Evolutionary conservation across 805 yeast genomes (phyloP), one percentile per base, ranked within the genome.

Genomic region (Peterozyma toletana): DNA sequence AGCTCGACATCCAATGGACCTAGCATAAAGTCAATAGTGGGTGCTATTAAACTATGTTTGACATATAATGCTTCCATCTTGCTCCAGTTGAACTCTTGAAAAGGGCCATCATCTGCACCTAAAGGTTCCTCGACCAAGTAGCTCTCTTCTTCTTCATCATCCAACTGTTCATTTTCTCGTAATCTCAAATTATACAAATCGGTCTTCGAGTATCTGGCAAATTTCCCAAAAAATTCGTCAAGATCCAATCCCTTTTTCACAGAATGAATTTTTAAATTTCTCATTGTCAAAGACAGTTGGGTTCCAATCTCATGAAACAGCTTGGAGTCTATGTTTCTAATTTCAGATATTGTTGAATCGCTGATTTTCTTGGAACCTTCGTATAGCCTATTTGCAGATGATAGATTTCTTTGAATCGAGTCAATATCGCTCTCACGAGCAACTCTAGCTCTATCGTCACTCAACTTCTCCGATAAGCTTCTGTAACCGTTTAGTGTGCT

Each of bases 1-100:
- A 75, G 73, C 49, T 82, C 83, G 2, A 81, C 66, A 14, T 75
- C 78, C 36, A 86, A 62, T 0, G 95, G 89, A 0, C 95, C 95
- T 43, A 80, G 64, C 48, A 87, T 59, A 55, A 83, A 86, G 49
- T 81, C 85, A 16, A 70, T 63, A 0, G 77, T 71, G 0, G 70
- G 59, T 0, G 84, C 70, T 40, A 71, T 68, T 3, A 55, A 55
- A 44, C 83, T 73, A 31, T 71, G 54, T 47, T 67, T 59, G 48
- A 71, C 62, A 50, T 68, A 76, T 30, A 78, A 54, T 2, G 73
- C 58, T 0, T 89, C 90, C 18, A 83, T 56, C 41, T 67, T 64
- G 34, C 74, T 58, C 87, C 90, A 83, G 54, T 83, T 72, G 49
- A 69, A 70, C 16, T 67, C 66, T 30, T 68, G 64, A 53, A 77